Evolutionary conservation across 805 yeast genomes (phyloP), one percentile per base, ranked within the genome.

Genomic region (Teunomyces cretensis): DNA sequence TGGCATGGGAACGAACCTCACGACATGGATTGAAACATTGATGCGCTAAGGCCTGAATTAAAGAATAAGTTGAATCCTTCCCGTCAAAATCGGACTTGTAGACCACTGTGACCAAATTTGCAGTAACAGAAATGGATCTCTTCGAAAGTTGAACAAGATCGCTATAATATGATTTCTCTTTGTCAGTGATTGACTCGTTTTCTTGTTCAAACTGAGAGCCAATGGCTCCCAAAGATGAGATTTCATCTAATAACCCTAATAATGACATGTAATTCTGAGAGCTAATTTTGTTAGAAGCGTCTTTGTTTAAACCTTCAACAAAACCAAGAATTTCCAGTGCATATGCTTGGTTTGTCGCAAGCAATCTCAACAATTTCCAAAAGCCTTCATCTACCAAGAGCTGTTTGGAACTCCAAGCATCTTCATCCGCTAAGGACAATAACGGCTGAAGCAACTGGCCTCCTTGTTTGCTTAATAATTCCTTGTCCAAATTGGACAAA

Each of bases 1-100:
- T 64, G 0, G 96, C 91, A 61, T 75, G 79, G 0, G 76, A 64
- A 32, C 96, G 71, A 9, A 90, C 70, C 57, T 87, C 90, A 22
- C 88, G 72, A 60, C 96, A 88, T 14, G 96, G 96, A 56, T 90
- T 90, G 60, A 86, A 77, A 60, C 96, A 87, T 61, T 91, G 97
- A 56, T 86, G 92, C 0, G 94, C 89, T 43, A 90, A 72, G 0
- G 95, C 95, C 58, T 88, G 92, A 24, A 86, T 72, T 48, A 88
- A 70, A 1, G 96, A 85, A 51, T 76, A 78, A 53, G 80, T 70
- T 15, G 67, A 54, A 40, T 64, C 68, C 41, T 64, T 58, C 4
- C 62, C 65, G n/a, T 65, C 55, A 48, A 75, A 72, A 2, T 61
- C 59, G 11, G 60, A 54, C 5, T 61, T 50, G 8, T 60, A 59